phyloP scores from a whole-genome alignment of 73 alveolate species.

The Urostyla sp. region DNA sequence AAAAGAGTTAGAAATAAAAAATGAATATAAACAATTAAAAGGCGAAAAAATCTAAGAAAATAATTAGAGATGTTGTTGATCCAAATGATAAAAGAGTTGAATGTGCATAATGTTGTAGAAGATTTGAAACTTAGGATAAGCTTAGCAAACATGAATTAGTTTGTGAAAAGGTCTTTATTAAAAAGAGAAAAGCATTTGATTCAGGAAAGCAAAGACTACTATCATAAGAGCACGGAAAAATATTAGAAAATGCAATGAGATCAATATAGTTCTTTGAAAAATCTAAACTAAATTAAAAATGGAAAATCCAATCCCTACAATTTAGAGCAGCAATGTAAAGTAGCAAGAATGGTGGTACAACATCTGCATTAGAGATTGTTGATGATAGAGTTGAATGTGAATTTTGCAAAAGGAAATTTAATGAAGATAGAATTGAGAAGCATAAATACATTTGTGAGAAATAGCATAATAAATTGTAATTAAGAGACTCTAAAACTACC shows the following conservation, averaged over 20 bases:
- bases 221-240: background rate
- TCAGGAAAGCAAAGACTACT: slow-evolving; percentile 3
- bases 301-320: slow-evolving; percentile 8
- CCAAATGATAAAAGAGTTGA: slow-evolving; percentile 4
- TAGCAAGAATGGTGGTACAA: slow-evolving; percentile 12
- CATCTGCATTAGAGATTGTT: slow-evolving; percentile 13
- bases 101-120: slow-evolving; percentile 11
- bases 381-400: slow-evolving; percentile 40
- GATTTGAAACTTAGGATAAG: slow-evolving; percentile 3
- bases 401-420: background rate
- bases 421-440: too few relatives aligned
- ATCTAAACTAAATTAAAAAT: background rate
- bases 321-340: slow-evolving; percentile 17
- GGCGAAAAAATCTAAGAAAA: background rate
- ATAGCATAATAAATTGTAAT: too few relatives aligned
- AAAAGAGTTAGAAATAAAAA: background rate
- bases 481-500: too few relatives aligned
- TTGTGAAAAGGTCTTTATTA: slow-evolving; percentile 21
- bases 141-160: background rate
- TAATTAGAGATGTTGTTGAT: background rate
- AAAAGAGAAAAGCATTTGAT: slow-evolving; percentile 5
- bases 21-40: background rate
- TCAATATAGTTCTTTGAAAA: background rate
- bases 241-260: background rate
- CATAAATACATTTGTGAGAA: too few relatives aligned